Percentiles rank a stretch among this genome's conserved stretches.
Conservation (phyloP, 2,329 filamentous ascomycete genomes). For the Cladophialophora exuberans region DNA sequence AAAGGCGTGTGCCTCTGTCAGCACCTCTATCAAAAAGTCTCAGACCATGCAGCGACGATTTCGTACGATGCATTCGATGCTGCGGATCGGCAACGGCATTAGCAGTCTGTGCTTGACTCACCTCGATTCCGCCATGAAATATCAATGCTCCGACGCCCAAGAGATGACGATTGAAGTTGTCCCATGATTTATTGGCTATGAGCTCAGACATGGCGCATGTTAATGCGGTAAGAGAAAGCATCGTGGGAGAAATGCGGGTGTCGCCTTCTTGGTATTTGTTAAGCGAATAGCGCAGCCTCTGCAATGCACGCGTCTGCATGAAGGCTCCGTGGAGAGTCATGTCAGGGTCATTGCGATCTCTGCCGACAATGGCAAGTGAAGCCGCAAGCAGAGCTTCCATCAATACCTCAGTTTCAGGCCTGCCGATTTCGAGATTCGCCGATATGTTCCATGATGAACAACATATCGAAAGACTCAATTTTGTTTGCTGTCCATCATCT, state of each 20-base stretch:
- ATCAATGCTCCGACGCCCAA: slow-evolving; percentile 25
- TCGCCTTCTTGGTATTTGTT: slow-evolving; percentile 20
- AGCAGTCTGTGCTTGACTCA: not conserved
- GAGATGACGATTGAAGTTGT: slow-evolving; percentile 27
- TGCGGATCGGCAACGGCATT: not conserved
- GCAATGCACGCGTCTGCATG: slow-evolving; percentile 24
- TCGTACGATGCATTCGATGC: not conserved
- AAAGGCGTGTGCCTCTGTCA: too few species aligned
- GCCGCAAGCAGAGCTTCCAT: slow-evolving; percentile 24
- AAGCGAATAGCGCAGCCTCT: slow-evolving; percentile 18
- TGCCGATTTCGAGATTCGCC: slow-evolving; percentile 12
- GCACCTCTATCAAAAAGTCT: not conserved
- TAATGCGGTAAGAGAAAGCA: slow-evolving; percentile 23
- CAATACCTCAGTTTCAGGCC: slow-evolving; percentile 21
- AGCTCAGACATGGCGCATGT: slow-evolving; percentile 28
- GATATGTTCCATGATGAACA: slow-evolving; percentile 21
- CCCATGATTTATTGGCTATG: slow-evolving; percentile 24
- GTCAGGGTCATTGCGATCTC: slow-evolving; percentile 17
- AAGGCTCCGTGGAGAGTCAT: slow-evolving; percentile 20
- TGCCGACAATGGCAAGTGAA: slow-evolving; percentile 22
- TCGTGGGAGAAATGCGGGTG: slow-evolving; percentile 14
- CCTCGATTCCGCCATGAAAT: slow-evolving; percentile 15
- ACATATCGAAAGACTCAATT: slow-evolving; percentile 21
- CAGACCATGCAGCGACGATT: not conserved
- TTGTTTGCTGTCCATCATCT: slow-evolving; percentile 4